phyloP scores from a whole-genome alignment of 2,329 filamentous ascomycete genomes.

The Helotiales sp. region DNA sequence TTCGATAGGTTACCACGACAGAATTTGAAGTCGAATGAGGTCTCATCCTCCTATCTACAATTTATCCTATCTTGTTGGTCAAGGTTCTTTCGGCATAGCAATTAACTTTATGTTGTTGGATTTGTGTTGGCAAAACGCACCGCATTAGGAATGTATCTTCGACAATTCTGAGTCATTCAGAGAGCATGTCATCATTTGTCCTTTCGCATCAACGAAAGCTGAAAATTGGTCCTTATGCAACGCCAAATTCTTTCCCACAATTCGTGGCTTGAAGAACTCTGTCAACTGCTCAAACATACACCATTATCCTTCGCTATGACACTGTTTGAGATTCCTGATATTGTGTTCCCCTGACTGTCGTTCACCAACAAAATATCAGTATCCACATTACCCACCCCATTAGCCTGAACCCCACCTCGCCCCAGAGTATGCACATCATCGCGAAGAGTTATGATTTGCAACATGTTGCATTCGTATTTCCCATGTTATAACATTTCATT shows the following conservation, averaged over 20 bases:
- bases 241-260: neutral
- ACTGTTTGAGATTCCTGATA: neutral
- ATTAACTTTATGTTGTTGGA: neutral
- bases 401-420: neutral
- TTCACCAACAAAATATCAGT: neutral
- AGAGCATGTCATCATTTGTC: no score
- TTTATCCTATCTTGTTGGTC: slow-evolving; percentile 1
- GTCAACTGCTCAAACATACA: neutral
- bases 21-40: neutral
- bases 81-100: neutral
- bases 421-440: neutral
- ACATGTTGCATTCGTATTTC: neutral
- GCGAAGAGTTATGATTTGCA: neutral
- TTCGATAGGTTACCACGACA: neutral
- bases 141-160: no score
- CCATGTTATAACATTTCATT: no score
- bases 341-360: neutral
- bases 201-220: neutral
- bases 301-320: neutral
- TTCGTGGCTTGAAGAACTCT: neutral
- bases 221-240: neutral
- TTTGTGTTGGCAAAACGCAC: neutral
- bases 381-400: neutral
- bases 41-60: neutral
- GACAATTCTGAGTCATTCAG: neutral